A percentile compares a stretch with the other conserved stretches of the same genome.
Evolutionary conservation across 345 rosid genomes (phyloP).

Genomic region (Brassica rapa): DNA sequence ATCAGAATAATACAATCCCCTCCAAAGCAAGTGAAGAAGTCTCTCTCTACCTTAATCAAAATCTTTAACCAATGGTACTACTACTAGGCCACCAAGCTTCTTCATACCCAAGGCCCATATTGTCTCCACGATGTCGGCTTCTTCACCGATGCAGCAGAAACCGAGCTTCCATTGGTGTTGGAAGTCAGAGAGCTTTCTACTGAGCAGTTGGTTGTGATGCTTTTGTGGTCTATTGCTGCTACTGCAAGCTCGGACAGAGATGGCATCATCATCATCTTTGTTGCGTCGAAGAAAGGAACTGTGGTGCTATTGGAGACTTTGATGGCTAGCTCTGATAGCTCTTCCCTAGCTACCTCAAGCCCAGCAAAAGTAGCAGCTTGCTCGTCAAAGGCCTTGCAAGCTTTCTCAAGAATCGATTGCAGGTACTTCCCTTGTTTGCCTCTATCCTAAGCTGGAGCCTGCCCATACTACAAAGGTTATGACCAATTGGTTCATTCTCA

Average conservation of each 20-base stretch:
- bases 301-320: constrained; percentile 56
- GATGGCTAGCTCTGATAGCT: constrained; percentile 85
- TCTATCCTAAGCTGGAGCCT: constrained; percentile 98
- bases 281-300: constrained; percentile 44
- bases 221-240: constrained; percentile 62
- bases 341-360: constrained; percentile 87
- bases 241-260: constrained; percentile 67
- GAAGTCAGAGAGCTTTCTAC: constrained; percentile 82
- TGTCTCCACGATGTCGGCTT: constrained; percentile 66
- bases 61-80: constrained; percentile 41
- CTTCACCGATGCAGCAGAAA: constrained; percentile 55
- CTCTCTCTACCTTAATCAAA: constrained; percentile 35
- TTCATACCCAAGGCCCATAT: constrained; percentile 56
- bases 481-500: background rate
- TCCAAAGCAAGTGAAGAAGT: constrained; percentile 28
- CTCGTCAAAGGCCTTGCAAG: constrained; percentile 82
- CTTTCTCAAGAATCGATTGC: constrained; percentile 91
- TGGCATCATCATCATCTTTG: constrained; percentile 62
- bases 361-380: constrained; percentile 69
- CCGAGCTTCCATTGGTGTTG: constrained; percentile 57
- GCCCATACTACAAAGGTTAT: constrained; percentile 32
- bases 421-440: constrained; percentile 85
- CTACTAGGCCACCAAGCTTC: constrained; percentile 57
- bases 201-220: constrained; percentile 59
- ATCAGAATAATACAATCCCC: constrained; percentile 30